phyloP scores from a whole-genome alignment of 148 eudicot species.

The Selenicereus undatus region DNA sequence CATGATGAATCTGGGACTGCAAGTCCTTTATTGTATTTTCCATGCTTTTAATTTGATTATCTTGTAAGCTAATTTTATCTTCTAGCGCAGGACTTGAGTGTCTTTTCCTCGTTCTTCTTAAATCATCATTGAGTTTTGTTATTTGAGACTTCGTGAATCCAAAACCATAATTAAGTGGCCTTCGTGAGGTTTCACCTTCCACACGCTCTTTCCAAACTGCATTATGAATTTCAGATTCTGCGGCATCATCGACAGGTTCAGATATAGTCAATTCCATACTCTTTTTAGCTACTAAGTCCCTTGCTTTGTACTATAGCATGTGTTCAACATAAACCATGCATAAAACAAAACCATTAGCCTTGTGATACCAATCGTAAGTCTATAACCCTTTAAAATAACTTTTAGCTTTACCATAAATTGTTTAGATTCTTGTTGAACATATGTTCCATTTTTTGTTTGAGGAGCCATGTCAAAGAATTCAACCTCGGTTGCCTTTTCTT shows the following conservation, averaged over 20 bases:
- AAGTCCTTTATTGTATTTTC: background rate
- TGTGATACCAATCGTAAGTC: background rate
- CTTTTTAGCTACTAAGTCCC: background rate
- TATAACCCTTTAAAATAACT: no score
- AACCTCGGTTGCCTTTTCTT: slow-evolving; percentile 4
- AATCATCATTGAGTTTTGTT: background rate
- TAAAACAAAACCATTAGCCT: background rate
- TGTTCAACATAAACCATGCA: background rate
- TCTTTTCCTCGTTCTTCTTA: background rate
- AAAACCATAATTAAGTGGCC: background rate
- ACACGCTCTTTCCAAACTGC: background rate
- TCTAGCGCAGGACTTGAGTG: background rate
- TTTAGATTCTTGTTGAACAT: background rate
- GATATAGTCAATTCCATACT: background rate
- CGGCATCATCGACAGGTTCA: background rate
- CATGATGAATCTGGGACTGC: background rate
- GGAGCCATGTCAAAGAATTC: background rate
- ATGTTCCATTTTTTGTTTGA: background rate
- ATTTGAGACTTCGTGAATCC: background rate
- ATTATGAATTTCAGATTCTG: background rate
- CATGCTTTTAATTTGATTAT: background rate
- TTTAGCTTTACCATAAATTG: background rate
- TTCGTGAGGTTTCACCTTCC: background rate
- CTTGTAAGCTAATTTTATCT: background rate
- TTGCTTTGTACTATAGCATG: background rate